Evolutionary conservation across 2,329 filamentous ascomycete genomes (phyloP).

Genomic region (Trematosphaeria pertusa): DNA sequence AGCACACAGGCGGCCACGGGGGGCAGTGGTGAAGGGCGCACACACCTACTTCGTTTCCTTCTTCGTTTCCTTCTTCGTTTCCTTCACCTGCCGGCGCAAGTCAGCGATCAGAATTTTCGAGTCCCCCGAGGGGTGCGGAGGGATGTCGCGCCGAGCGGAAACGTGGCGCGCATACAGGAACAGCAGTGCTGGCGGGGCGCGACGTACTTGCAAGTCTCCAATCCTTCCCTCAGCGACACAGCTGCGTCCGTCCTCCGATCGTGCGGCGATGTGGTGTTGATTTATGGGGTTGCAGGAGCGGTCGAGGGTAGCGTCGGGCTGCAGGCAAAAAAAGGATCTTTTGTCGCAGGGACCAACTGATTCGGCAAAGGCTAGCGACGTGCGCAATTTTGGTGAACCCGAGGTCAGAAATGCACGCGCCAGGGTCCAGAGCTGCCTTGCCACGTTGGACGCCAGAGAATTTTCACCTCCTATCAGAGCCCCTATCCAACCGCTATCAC

Average conservation of each 20-base stretch:
- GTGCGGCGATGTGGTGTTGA: slow-evolving; percentile 23
- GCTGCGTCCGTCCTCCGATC: slow-evolving; percentile 48
- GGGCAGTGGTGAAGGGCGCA: slow-evolving; percentile 11
- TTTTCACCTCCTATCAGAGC: not conserved
- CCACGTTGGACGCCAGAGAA: no score
- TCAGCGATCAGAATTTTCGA: not conserved
- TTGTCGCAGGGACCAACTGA: slow-evolving; percentile 5
- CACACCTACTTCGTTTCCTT: slow-evolving; percentile 39
- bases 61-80: slow-evolving; percentile 19
- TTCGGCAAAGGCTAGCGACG: slow-evolving; percentile 26
- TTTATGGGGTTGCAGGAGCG: slow-evolving; percentile 27
- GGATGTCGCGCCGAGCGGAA: slow-evolving; percentile 31
- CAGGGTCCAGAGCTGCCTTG: slow-evolving; percentile 23
- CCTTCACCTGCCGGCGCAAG: slow-evolving; percentile 16
- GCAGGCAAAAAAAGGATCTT: slow-evolving; percentile 30
- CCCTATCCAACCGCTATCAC: slow-evolving; percentile 5
- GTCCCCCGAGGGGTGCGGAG: slow-evolving; percentile 4
- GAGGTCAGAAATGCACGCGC: slow-evolving; percentile 20
- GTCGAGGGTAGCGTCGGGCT: slow-evolving; percentile 16
- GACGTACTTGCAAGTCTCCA: slow-evolving; percentile 45
- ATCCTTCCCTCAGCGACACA: slow-evolving; percentile 51
- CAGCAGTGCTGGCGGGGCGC: not conserved
- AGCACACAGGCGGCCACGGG: slow-evolving; percentile 8
- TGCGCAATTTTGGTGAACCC: slow-evolving; percentile 34
- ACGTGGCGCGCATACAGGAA: slow-evolving; percentile 15